Conservation (phyloP, 192 early-diverging fungal genomes). For the Backusella parvicylindrica region DNA sequence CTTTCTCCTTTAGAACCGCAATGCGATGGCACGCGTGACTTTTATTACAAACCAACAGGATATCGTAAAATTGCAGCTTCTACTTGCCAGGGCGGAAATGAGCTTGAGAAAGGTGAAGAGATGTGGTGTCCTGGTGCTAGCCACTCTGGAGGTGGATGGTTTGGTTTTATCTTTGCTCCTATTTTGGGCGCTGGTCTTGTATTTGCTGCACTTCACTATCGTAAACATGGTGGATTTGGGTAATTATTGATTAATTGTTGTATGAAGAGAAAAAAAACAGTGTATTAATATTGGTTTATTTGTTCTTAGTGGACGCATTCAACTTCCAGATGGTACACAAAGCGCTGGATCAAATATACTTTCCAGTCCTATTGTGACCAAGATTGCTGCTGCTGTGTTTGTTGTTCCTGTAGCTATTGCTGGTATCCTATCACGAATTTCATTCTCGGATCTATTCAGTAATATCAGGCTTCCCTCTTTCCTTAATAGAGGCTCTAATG, state of each 20-base stretch:
- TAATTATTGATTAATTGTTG: not conserved
- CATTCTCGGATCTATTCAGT: constrained; percentile 20
- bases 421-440: constrained; percentile 28
- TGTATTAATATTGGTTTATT: not conserved
- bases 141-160: constrained; percentile 21
- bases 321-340: constrained; percentile 18
- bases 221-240: constrained; percentile 26
- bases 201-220: constrained; percentile 23
- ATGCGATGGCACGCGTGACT: constrained; percentile 54
- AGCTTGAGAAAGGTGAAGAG: constrained; percentile 48
- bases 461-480: constrained; percentile 20
- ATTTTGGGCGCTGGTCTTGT: constrained; percentile 27
- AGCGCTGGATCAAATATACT: not conserved
- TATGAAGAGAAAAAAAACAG: not conserved
- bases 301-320: constrained; percentile 20
- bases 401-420: constrained; percentile 28
- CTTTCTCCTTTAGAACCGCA: constrained; percentile 50
- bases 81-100: constrained; percentile 68
- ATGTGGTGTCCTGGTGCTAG: constrained; percentile 65
- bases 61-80: constrained; percentile 89
- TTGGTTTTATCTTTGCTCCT: constrained; percentile 27
- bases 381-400: constrained; percentile 25
- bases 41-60: constrained; percentile 68
- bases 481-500: not conserved
- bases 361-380: constrained; percentile 20